Percentiles rank a stretch among this genome's conserved stretches.
Evolutionary conservation across 2,329 filamentous ascomycete species (phyloP).

Genomic region (Xylariaceae sp.): DNA sequence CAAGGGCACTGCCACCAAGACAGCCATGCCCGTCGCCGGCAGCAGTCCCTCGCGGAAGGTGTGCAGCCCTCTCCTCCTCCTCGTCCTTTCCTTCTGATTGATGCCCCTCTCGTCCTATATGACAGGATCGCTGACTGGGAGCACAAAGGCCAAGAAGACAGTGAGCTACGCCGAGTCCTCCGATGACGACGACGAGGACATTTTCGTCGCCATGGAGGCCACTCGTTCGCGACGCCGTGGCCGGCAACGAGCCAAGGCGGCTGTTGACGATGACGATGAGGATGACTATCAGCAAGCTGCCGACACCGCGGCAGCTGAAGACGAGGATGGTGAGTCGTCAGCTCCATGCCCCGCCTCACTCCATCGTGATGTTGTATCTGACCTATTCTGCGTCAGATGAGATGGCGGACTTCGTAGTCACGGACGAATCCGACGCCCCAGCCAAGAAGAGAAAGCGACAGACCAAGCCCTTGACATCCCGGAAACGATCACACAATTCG

Average conservation of each 20-base stretch:
- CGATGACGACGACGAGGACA: slow-evolving; percentile 72
- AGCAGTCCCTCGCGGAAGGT: slow-evolving; percentile 83
- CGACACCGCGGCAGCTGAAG: slow-evolving; percentile 55
- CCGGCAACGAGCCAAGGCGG: slow-evolving; percentile 53
- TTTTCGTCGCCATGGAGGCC: slow-evolving; percentile 50
- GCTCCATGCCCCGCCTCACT: not conserved
- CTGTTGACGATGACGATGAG: slow-evolving; percentile 62
- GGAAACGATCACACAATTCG: slow-evolving; percentile 61
- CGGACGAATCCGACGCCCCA: slow-evolving; percentile 76
- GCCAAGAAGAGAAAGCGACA: slow-evolving; percentile 75
- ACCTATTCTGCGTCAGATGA: slow-evolving; percentile 45
- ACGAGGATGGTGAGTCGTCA: slow-evolving; percentile 55
- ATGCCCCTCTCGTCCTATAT: not conserved
- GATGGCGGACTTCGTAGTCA: slow-evolving; percentile 82
- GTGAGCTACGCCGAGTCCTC: slow-evolving; percentile 85
- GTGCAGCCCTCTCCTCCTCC: slow-evolving; percentile 20
- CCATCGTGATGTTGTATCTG: not conserved
- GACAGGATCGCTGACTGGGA: not conserved
- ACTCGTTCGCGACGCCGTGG: slow-evolving; percentile 37
- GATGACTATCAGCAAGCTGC: slow-evolving; percentile 62
- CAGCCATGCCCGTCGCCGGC: slow-evolving; percentile 38
- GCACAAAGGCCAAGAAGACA: slow-evolving; percentile 48
- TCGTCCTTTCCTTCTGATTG: not conserved
- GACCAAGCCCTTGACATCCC: slow-evolving; percentile 45
- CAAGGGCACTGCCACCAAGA: slow-evolving; percentile 16